Conservation (phyloP, 192 early-diverging fungal genomes). For the Lobosporangium transversale region DNA sequence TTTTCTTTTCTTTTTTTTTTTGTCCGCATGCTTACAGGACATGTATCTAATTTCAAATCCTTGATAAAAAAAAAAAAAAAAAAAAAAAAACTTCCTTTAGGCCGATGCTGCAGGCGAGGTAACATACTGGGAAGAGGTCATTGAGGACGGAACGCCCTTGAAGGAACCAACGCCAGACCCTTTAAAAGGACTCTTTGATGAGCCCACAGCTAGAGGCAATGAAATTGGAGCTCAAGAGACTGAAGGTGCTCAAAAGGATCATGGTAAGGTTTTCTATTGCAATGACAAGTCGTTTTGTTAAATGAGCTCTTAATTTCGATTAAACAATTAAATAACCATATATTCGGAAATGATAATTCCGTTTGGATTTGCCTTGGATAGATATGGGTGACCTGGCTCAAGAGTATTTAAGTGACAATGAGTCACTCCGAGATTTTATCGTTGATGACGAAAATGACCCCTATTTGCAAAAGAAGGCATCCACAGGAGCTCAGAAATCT, state of each 20-base stretch:
- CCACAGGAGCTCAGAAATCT: neutral
- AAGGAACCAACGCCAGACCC: constrained; percentile 34
- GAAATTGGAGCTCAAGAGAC: neutral
- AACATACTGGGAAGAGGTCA: constrained; percentile 66
- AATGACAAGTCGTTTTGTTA: too few relatives aligned
- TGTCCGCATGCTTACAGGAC: neutral
- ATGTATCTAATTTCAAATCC: neutral
- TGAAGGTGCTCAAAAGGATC: constrained; percentile 7
- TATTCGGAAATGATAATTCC: too few relatives aligned
- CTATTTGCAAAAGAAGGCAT: constrained; percentile 60
- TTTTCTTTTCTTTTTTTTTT: neutral
- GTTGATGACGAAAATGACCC: constrained; percentile 88
- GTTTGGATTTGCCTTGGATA: too few relatives aligned
- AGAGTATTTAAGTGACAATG: constrained; percentile 55
- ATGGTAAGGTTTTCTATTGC: constrained; percentile 22
- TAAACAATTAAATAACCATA: too few relatives aligned
- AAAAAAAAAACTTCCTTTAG: constrained; percentile 2
- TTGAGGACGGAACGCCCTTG: constrained; percentile 56
- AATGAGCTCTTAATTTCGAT: too few relatives aligned
- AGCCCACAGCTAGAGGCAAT: constrained; percentile 25
- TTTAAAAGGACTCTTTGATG: constrained; percentile 57
- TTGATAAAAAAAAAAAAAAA: neutral
- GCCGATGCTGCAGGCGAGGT: constrained; percentile 66
- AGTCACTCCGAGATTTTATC: constrained; percentile 85
- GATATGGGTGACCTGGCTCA: constrained; percentile 31